Evolutionary conservation across 2,329 filamentous ascomycete genomes (phyloP).

Genomic region (Pseudocercospora vitis): DNA sequence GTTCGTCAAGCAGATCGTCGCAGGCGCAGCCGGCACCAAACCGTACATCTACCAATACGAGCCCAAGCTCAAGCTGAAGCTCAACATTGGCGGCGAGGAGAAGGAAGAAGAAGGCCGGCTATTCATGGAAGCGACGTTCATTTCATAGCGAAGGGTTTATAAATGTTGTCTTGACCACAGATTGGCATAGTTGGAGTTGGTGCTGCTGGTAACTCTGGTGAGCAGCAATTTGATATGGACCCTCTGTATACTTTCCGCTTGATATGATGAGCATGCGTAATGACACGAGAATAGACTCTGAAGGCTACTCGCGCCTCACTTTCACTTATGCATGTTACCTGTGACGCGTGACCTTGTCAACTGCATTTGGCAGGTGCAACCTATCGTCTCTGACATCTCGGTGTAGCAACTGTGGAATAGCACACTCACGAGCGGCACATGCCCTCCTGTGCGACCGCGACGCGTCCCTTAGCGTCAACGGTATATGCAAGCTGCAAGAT

Average conservation of each 20-base stretch:
- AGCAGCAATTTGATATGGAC: constrained; percentile 64
- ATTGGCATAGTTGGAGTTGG: constrained; percentile 11
- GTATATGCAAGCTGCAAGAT: not conserved
- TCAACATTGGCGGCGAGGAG: constrained; percentile 81
- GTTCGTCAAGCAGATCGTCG: constrained; percentile 92
- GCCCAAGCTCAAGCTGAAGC: constrained; percentile 71
- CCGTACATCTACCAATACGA: constrained; percentile 97
- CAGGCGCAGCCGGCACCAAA: constrained; percentile 83
- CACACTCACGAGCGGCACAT: no score
- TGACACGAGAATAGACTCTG: constrained; percentile 46
- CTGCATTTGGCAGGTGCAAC: no score
- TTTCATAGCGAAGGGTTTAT: constrained; percentile 54
- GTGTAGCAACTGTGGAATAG: no score
- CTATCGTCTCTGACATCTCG: no score
- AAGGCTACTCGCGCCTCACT: not conserved
- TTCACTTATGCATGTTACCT: not conserved
- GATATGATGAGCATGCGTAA: constrained; percentile 40
- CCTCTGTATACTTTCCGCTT: constrained; percentile 42
- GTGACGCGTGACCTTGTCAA: no score
- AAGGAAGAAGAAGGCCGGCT: constrained; percentile 73
- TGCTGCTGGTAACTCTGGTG: constrained; percentile 70
- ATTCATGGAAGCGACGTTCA: constrained; percentile 94
- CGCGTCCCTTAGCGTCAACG: constrained; percentile 5
- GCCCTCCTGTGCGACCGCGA: not conserved
- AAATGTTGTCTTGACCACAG: constrained; percentile 9